phyloP scores from a whole-genome alignment of 257 asterid species.

The Solanum pennellii region DNA sequence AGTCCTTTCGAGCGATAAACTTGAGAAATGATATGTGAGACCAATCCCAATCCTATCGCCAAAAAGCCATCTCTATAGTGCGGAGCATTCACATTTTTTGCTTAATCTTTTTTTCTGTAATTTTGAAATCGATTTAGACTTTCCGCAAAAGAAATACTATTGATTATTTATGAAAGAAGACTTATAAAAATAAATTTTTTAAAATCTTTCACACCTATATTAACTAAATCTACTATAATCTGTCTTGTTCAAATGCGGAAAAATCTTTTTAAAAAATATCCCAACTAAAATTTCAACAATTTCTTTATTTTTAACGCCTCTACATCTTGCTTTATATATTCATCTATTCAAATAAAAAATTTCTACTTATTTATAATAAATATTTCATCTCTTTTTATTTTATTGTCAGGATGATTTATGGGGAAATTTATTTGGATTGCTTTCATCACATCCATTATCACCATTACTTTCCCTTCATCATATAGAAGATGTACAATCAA shows the following conservation, averaged over 20 bases:
- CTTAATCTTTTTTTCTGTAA: too few species aligned
- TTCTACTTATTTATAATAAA: neutral
- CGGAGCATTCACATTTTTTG: neutral
- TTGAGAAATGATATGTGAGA: neutral
- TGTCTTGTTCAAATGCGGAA: rapidly evolving
- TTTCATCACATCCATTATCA: constrained; percentile 65
- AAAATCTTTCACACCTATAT: too few species aligned
- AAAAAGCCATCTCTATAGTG: neutral
- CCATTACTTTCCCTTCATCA: constrained; percentile 66
- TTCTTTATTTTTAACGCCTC: too few species aligned
- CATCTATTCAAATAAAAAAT: neutral
- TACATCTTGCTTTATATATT: neutral
- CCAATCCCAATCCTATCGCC: neutral
- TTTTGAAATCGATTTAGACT: too few species aligned
- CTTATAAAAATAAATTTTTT: too few species aligned
- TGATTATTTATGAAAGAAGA: too few species aligned
- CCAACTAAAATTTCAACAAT: neutral
- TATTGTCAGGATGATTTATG: constrained; percentile 50
- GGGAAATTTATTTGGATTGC: constrained; percentile 63
- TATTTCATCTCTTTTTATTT: neutral
- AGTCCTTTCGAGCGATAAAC: neutral
- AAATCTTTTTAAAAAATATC: too few species aligned
- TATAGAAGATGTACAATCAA: constrained; percentile 57
- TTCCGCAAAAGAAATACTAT: too few species aligned
- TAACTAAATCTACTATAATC: neutral